Evolutionary conservation across 805 yeast species (phyloP), one percentile per base, ranked within the genome.

Genomic region (Pichia membranifaciens): DNA sequence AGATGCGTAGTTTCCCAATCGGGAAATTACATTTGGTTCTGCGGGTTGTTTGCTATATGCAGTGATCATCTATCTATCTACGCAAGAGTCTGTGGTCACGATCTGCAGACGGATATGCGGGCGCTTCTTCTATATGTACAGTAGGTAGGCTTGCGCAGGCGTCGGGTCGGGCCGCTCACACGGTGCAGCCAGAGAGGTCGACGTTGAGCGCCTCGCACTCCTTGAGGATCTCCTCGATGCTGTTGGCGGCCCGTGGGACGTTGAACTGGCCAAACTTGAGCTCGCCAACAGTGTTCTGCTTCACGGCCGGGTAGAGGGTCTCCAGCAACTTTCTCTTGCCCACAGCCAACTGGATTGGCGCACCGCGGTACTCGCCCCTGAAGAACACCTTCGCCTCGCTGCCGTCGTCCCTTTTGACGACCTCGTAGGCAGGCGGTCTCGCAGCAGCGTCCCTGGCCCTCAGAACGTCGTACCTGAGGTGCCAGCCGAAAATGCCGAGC

Each of bases 401-500:
- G 8, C 66, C 62, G 7, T 69, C 70, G 17, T 61, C 56, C 3
- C 55, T 58, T 8, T 56, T 51, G 21, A 57, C 61, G 20, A 63
- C 57, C 31, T 70, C 66, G 18, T 41, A 60, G 64, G 55, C 45
- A 63, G 62, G 51, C 61, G 63, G 47, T 71, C 72, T 47, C 67
- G 65, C 50, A 72, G 71, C 51, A 67, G 67, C 48, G 67, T 70
- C 44, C 58, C 55, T 57, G 59, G 73, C 56, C 68, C 68, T 58
- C 66, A 91, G 64, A 15, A 93, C 81, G 48, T 80, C 77, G 64
- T 84, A 90, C 60, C 91, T 83, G 55, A 93, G 72, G 57, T 78
- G 78, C 98, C 98, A 93, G 31, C 98, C 99, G 48, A 78, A 73
- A 46, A 90, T 84, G 0, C 99, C 99, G 60, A 93, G 70, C 63